Conservation (phyloP, 2,329 filamentous ascomycete species). For the Graphilbum sp. region DNA sequence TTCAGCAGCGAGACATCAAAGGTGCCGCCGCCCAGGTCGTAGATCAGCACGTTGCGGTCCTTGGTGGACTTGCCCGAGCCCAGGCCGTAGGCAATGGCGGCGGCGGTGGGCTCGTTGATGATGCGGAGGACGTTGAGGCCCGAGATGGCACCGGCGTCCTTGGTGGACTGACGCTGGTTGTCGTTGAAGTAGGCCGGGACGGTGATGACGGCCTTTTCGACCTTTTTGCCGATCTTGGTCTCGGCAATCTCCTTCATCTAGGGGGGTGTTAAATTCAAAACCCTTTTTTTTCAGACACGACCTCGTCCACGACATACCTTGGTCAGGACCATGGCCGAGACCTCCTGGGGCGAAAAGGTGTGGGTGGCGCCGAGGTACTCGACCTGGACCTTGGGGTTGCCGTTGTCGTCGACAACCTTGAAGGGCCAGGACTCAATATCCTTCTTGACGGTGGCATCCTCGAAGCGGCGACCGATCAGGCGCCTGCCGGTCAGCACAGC, state of each 20-base stretch:
- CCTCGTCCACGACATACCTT: constrained; percentile 60
- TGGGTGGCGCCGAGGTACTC: constrained; percentile 91
- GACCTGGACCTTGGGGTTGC: constrained; percentile 84
- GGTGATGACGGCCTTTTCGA: constrained; percentile 97
- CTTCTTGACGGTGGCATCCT: constrained; percentile 96
- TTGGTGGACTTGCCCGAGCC: constrained; percentile 88
- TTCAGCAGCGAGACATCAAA: constrained; percentile 99
- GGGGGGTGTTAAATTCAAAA: constrained; percentile 10
- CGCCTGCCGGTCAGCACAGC: constrained; percentile 41
- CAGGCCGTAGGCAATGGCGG: constrained; percentile 96
- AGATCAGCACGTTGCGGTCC: constrained; percentile 98
- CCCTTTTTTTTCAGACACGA: too few relatives aligned
- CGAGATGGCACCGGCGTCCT: constrained; percentile 95
- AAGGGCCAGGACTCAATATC: constrained; percentile 98
- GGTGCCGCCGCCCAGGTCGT: constrained; percentile 98
- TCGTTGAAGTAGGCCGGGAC: constrained; percentile 99
- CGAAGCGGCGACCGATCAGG: constrained; percentile 89
- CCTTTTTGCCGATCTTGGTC: constrained; percentile 95
- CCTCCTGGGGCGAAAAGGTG: constrained; percentile 94
- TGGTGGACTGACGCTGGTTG: constrained; percentile 98
- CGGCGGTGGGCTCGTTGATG: constrained; percentile 98
- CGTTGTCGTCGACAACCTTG: constrained; percentile 84
- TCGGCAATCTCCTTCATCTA: constrained; percentile 99
- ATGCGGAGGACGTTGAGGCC: constrained; percentile 98
- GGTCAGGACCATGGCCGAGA: constrained; percentile 95